A percentile compares a stretch with the other conserved stretches of the same genome.
phyloP scores from a whole-genome alignment of 2,329 filamentous ascomycete species.

The Colletotrichum sp. region DNA sequence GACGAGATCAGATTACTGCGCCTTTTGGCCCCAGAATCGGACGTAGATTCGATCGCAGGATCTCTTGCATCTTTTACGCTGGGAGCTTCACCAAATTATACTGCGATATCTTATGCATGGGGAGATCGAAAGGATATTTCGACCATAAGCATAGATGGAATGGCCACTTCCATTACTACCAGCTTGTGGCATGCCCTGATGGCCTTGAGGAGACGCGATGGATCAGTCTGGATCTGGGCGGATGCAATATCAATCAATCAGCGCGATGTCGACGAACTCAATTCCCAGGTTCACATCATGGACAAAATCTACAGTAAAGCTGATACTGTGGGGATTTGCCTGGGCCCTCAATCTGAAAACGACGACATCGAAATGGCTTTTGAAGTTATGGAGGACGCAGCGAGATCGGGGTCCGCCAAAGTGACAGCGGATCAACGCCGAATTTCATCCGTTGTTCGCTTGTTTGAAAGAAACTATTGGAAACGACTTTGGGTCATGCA shows the following conservation, averaged over 20 bases:
- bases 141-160: neutral
- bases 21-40: no score
- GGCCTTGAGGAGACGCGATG: neutral
- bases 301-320: neutral
- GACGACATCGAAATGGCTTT: no score
- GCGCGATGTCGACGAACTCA: neutral
- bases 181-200: neutral
- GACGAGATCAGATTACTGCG: no score
- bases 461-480: neutral
- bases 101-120: neutral
- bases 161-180: neutral
- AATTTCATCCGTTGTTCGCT: no score
- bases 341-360: neutral
- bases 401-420: no score
- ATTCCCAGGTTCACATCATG: neutral
- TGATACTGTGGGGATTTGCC: neutral
- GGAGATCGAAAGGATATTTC: neutral
- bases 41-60: no score
- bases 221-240: neutral
- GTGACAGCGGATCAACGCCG: no score
- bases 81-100: no score
- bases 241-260: neutral
- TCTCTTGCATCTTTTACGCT: no score
- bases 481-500: neutral
- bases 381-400: no score